phyloP scores from a whole-genome alignment of 1,284 basidiomycete genomes.

The Ustilago sp. region DNA sequence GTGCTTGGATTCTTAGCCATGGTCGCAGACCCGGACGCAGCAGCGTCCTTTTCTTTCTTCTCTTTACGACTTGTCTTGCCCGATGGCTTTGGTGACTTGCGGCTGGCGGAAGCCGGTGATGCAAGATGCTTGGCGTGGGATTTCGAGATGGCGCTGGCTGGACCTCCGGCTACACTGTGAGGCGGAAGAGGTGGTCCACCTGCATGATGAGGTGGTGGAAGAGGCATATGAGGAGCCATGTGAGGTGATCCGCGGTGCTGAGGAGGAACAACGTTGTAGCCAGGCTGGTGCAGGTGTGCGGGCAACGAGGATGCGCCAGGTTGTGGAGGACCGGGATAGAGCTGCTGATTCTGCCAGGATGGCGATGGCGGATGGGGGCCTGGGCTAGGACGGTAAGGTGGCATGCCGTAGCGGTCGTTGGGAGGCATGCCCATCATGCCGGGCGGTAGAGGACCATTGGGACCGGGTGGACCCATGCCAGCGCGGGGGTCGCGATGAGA shows the following conservation, averaged over 20 bases:
- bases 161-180: slow-evolving; percentile 26
- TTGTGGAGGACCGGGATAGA: slow-evolving; percentile 38
- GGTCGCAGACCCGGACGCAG: slow-evolving; percentile 20
- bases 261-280: slow-evolving; percentile 32
- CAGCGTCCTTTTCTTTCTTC: slow-evolving; percentile 46
- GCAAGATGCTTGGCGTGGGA: slow-evolving; percentile 44
- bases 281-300: slow-evolving; percentile 43
- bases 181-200: slow-evolving; percentile 25
- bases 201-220: slow-evolving; percentile 35
- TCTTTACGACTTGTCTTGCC: slow-evolving; percentile 37
- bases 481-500: slow-evolving; percentile 45
- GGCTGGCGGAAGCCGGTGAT: slow-evolving; percentile 38
- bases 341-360: slow-evolving; percentile 51
- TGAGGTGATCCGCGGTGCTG: slow-evolving; percentile 44
- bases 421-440: slow-evolving; percentile 50
- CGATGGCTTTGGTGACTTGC: slow-evolving; percentile 41
- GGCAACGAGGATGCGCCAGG: slow-evolving; percentile 34
- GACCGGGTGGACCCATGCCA: slow-evolving; percentile 37
- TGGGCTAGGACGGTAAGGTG: slow-evolving; percentile 38
- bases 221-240: slow-evolving; percentile 42
- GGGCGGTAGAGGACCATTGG: slow-evolving; percentile 37
- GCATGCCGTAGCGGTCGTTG: slow-evolving; percentile 44
- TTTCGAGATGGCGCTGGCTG: slow-evolving; percentile 39
- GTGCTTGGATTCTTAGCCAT: slow-evolving; percentile 49
- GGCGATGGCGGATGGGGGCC: slow-evolving; percentile 46